Base-by-base conservation (phyloP, 2,329 filamentous ascomycete genomes). In the Alternaria sp. region DNA sequence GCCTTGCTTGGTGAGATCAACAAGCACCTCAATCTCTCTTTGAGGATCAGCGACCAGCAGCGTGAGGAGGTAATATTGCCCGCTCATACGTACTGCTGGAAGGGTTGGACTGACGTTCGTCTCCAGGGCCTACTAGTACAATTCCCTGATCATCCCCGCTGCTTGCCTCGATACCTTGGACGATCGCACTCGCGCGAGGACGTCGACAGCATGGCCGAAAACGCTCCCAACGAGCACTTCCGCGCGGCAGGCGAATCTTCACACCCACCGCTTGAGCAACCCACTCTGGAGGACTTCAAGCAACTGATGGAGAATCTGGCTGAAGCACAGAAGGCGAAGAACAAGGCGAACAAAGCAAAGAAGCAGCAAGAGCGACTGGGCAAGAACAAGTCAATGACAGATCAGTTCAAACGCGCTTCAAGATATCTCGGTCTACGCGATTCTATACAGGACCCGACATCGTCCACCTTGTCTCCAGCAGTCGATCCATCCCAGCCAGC, bases 361-460 rank as follows among this genome's bases (percentile, higher is more conserved):
- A 86, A 82, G 67, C 81, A 82, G 41, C 80, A 84, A 43, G 83
- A 85, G 41, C 83, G 84, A 2, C 63, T 86, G 4, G 69, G 82
- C 21, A 84, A 82, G 44, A 86, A 89, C 63, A 83, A 85, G 65
- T 74, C 80, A 4, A 87, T 86, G 81, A 82, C 83, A 2, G 81
- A 84, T 37, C 85, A 88, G 71, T 82, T 92, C 65, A 88, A 88
- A 68, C 86, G 90, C 49, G 83, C 87, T 8, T 90, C 94, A 75
- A 83, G 87, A 55, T 92, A 92, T 71, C 85, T 97, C 2, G 92
- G 92, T 5, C 81, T 96, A 25, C 86, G 87, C n/a, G 78, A 83
- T 5, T 68, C 43, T 7, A 14, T 46, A 2, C 33, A 49, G 45
- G 43, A 61, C 46, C 14, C 46, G 5, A 8, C 23, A 9, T 2